phyloP scores from a whole-genome alignment of 176 grass and related monocot genomes.

The Avena atlantica region DNA sequence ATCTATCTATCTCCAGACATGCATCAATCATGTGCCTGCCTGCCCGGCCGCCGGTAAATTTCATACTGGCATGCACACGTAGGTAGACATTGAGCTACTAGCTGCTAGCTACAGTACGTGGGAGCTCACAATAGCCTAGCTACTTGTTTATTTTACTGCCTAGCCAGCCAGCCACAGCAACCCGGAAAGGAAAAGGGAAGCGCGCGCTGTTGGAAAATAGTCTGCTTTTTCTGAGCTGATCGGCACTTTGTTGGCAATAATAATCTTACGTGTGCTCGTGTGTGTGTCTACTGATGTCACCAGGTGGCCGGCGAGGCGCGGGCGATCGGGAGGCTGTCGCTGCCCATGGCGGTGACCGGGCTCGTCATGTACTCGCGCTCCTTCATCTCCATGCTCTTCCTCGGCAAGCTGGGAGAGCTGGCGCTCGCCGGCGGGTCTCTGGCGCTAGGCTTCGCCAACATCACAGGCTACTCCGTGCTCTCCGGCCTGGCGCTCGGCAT shows the following conservation, averaged over 20 bases:
- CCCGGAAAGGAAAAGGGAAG: constrained; percentile 40
- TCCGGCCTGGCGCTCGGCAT: constrained; percentile 88
- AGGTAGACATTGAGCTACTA: constrained; percentile 25
- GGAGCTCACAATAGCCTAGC: constrained; percentile 13
- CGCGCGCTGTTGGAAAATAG: constrained; percentile 32
- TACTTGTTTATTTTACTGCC: constrained; percentile 31
- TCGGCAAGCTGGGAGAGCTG: constrained; percentile 74
- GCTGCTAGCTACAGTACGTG: constrained; percentile 17
- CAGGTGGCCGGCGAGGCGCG: constrained; percentile 79
- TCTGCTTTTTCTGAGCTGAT: not conserved
- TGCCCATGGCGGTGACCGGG: constrained; percentile 81
- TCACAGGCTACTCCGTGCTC: constrained; percentile 95
- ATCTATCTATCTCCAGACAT: not conserved
- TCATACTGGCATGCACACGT: not conserved
- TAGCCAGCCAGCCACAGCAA: constrained; percentile 29
- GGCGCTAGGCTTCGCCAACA: constrained; percentile 89
- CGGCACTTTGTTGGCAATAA: not conserved
- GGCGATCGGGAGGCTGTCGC: constrained; percentile 78
- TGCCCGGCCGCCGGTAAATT: not conserved
- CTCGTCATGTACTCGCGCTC: constrained; percentile 88
- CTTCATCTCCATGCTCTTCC: constrained; percentile 96
- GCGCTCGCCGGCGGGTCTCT: constrained; percentile 88
- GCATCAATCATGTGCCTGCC: not conserved
- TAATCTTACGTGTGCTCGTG: constrained; percentile 35
- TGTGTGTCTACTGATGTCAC: not conserved